Percentiles rank a stretch among this genome's conserved stretches.
Evolutionary conservation across 306 rosid genomes (phyloP).

Genomic region (Canavalia ensiformis): DNA sequence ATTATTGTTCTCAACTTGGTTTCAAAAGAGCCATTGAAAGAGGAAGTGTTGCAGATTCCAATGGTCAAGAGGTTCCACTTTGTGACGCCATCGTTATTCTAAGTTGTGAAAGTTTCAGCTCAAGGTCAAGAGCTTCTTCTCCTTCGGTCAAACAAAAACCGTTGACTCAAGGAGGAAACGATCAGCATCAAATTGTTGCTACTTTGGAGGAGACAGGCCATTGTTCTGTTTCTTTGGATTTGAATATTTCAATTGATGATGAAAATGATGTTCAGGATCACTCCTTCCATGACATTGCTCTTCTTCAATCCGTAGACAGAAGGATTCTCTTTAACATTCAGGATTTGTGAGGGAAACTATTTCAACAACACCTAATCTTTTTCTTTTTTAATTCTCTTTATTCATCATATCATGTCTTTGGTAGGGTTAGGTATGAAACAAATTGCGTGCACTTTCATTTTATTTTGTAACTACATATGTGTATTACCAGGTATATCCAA

Average conservation of each 20-base stretch:
- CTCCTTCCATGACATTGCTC: slow-evolving; percentile 75
- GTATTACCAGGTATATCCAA: slow-evolving; percentile 43
- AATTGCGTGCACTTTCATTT: slow-evolving; percentile 37
- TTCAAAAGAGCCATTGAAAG: slow-evolving; percentile 85
- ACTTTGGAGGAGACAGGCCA: slow-evolving; percentile 60
- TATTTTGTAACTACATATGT: slow-evolving; percentile 58
- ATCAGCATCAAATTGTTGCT: slow-evolving; percentile 18
- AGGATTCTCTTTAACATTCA: slow-evolving; percentile 76
- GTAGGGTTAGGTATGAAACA: slow-evolving; percentile 44
- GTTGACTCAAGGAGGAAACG: slow-evolving; percentile 32
- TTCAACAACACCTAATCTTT: background rate
- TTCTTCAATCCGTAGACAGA: slow-evolving; percentile 87
- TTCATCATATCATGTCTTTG: slow-evolving; percentile 49
- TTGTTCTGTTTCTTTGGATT: slow-evolving; percentile 72
- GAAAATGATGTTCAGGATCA: slow-evolving; percentile 49
- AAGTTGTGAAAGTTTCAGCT: slow-evolving; percentile 81
- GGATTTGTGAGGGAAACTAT: slow-evolving; percentile 53
- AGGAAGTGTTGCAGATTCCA: slow-evolving; percentile 66
- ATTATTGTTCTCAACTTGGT: slow-evolving; percentile 81
- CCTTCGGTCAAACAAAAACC: slow-evolving; percentile 63
- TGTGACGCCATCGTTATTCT: slow-evolving; percentile 83
- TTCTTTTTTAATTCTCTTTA: slow-evolving; percentile 44
- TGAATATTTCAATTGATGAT: slow-evolving; percentile 85
- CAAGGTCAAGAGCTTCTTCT: slow-evolving; percentile 89
- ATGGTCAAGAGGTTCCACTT: slow-evolving; percentile 72